A percentile compares a stretch with the other conserved stretches of the same genome.
Evolutionary conservation across 495 filamentous ascomycete genomes (phyloP).

Genomic region (Penicillium verhagenii): DNA sequence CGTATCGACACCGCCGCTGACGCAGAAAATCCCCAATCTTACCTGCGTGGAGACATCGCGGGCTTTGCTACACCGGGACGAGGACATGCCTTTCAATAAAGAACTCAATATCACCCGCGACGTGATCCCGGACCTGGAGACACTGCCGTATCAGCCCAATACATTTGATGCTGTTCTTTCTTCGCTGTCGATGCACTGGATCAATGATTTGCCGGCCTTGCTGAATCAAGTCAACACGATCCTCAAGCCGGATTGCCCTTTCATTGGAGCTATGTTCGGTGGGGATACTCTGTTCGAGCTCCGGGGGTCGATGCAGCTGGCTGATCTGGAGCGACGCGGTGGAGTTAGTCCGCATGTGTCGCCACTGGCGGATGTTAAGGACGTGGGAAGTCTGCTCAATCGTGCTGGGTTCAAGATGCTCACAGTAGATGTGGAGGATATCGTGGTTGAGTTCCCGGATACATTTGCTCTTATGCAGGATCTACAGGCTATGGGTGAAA

Average conservation of each 20-base stretch:
- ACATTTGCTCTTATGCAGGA: conserved; percentile 90
- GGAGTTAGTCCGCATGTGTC: conserved; percentile 85
- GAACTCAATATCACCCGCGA: conserved; percentile 68
- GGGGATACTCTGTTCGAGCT: conserved; percentile 94
- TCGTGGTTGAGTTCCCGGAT: conserved; percentile 93
- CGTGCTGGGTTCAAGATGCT: conserved; percentile 91
- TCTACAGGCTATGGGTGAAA: conserved; percentile 92
- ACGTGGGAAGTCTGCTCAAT: conserved; percentile 84
- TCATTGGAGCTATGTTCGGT: conserved; percentile 94
- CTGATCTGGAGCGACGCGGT: conserved; percentile 82
- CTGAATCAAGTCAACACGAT: conserved; percentile 77
- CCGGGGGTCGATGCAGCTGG: conserved; percentile 88
- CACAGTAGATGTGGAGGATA: conserved; percentile 96
- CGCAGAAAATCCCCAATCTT: conserved; percentile 65
- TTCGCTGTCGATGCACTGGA: conserved; percentile 90
- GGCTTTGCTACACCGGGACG: conserved; percentile 79
- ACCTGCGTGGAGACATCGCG: conserved; percentile 79
- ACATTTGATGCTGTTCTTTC: conserved; percentile 87
- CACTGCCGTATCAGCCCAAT: conserved; percentile 72
- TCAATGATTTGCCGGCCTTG: conserved; percentile 88
- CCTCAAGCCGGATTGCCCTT: conserved; percentile 87
- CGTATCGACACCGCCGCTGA: conserved; percentile 58
- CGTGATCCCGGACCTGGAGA: conserved; percentile 65
- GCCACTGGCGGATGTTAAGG: conserved; percentile 87
- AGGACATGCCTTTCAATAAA: conserved; percentile 69